phyloP scores from a whole-genome alignment of 2,329 filamentous ascomycete genomes.

The Talaromyces sp. region DNA sequence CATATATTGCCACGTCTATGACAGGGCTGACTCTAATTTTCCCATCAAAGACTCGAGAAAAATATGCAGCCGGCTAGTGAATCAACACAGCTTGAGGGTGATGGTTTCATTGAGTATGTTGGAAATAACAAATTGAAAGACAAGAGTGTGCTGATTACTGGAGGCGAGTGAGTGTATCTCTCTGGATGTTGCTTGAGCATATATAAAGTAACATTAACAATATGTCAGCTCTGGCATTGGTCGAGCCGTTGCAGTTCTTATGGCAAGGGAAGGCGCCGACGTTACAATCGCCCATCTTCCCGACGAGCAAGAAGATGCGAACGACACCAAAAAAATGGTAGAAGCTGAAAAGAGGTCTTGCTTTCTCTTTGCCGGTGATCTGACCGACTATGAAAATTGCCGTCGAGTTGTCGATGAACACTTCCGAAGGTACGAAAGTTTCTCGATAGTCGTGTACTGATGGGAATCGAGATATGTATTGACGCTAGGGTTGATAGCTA shows the following conservation, averaged over 20 bases:
- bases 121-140: slow-evolving; percentile 51
- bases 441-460: background rate
- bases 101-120: slow-evolving; percentile 35
- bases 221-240: slow-evolving; percentile 52
- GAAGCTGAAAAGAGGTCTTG: slow-evolving; percentile 51
- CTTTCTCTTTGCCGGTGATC: slow-evolving; percentile 48
- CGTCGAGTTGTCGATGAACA: slow-evolving; percentile 52
- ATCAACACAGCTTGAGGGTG: slow-evolving; percentile 32
- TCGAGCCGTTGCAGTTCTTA: slow-evolving; percentile 53
- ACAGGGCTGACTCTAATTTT: background rate
- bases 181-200: background rate
- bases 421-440: slow-evolving; percentile 43
- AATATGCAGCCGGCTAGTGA: slow-evolving; percentile 33
- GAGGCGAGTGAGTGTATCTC: slow-evolving; percentile 49
- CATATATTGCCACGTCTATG: background rate
- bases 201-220: background rate
- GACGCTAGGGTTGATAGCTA: slow-evolving; percentile 24
- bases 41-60: slow-evolving; percentile 21
- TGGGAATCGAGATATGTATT: background rate
- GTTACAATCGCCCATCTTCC: slow-evolving; percentile 56
- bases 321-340: slow-evolving; percentile 52
- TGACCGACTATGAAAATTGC: slow-evolving; percentile 52
- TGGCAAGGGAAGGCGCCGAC: slow-evolving; percentile 58
- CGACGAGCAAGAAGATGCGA: slow-evolving; percentile 55
- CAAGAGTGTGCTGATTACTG: slow-evolving; percentile 54